Base-by-base conservation (phyloP, 108 stramenopile species). In the Fistulifera pelliculosa region DNA sequence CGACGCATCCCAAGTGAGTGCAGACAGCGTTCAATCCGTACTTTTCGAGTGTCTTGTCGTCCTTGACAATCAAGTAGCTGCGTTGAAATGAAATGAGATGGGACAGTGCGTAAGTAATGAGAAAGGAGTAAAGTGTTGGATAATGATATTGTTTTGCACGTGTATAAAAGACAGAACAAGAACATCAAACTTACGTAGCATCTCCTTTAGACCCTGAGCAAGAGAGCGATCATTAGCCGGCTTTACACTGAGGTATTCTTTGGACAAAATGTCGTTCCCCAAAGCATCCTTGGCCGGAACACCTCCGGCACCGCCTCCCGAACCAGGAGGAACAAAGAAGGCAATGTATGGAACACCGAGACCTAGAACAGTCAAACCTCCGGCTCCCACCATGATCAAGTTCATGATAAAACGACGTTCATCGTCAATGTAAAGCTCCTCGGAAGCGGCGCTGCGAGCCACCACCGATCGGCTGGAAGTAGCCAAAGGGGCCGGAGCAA, bases 1-100 rank as follows among this genome's bases (percentile, higher is more conserved):
- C 97, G 47, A 98, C 95, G 61, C 97, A 98, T 61, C 97, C 97
- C 75, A 98, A 82, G 73, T 98, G 97, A 17, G 97, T 98, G 93
- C 97, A 98, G 53, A 98, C 94, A 31, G 89, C 89, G 50, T 91
- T 91, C 35, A 91, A 80, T 53, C 85, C 89, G 56, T 82, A 86
- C 38, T 38, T 61, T 62, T 91, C 83, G 57, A 91, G 72, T 18
- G 83, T 80, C 61, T 90, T 93, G 64, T 96, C 93, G 4, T 94
- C 94, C 76, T 94, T 94, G 52, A 98, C 87, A 68, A 96, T 94
- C 42, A 98, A 87, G 92, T 98, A 98, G 24, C 68, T 69, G n/a
- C n/a, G 55, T 42, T 23, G 11, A 45, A 61, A 47, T 43, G 13
- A 35, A 12, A 49, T 12, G 11, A 22, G 60, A 25, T 52, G 5